Evolutionary conservation across 495 filamentous ascomycete species (phyloP).

Genomic region (Xylaria venustula): DNA sequence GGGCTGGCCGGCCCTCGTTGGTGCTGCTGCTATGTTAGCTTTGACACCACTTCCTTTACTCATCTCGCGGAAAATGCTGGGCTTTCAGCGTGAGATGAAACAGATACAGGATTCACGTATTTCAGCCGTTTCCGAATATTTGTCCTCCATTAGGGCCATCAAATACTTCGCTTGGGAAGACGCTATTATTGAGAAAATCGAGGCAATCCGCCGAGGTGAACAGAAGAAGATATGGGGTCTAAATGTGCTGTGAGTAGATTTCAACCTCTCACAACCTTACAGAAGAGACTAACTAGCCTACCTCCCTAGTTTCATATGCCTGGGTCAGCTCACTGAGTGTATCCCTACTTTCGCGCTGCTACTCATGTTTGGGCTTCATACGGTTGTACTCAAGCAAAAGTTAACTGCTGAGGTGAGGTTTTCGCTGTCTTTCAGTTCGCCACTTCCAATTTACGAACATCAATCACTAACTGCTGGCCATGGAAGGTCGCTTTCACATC

Average conservation of each 20-base stretch:
- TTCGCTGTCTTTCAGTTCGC: neutral
- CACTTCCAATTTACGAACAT: neutral
- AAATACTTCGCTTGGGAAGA: slow-evolving; percentile 56
- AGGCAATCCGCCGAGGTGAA: slow-evolving; percentile 41
- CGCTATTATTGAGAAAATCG: slow-evolving; percentile 40
- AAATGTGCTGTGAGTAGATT: slow-evolving; percentile 37
- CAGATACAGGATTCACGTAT: slow-evolving; percentile 50
- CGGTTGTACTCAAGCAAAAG: slow-evolving; percentile 39
- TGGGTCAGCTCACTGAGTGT: slow-evolving; percentile 35
- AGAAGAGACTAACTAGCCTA: neutral
- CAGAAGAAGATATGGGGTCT: slow-evolving; percentile 47
- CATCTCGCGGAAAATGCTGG: slow-evolving; percentile 40
- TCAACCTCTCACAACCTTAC: neutral
- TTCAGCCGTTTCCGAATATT: slow-evolving; percentile 48
- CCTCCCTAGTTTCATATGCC: slow-evolving; percentile 19
- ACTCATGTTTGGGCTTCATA: slow-evolving; percentile 43
- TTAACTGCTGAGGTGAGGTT: slow-evolving; percentile 38
- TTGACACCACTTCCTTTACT: slow-evolving; percentile 39
- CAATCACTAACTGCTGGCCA: neutral
- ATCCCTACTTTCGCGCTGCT: slow-evolving; percentile 44
- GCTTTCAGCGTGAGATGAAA: slow-evolving; percentile 43
- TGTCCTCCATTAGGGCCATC: slow-evolving; percentile 47
- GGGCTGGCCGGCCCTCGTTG: slow-evolving; percentile 47
- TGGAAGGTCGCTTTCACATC: slow-evolving; percentile 44
- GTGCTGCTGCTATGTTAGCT: slow-evolving; percentile 36